These are phyloP conservation scores for Zymoseptoria tritici DNA, from an alignment of 2,329 filamentous ascomycete genomes.

Conservation along the genomic window DNA sequence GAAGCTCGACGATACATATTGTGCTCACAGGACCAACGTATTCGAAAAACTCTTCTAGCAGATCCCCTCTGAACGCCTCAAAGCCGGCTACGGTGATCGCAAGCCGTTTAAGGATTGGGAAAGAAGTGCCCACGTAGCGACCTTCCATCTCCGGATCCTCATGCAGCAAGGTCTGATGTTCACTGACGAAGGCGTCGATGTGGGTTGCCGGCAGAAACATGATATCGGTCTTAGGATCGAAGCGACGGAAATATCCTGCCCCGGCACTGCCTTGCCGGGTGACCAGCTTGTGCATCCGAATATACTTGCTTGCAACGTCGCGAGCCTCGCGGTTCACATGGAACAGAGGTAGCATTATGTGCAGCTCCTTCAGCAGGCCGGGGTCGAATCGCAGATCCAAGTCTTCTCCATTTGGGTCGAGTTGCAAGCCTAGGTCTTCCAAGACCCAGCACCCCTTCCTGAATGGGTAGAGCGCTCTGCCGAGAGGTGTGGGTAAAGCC, in stretches of 20 bases:
- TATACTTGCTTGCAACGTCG: neutral
- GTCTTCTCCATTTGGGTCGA: conserved; percentile 3
- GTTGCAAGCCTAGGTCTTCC: conserved; percentile 2
- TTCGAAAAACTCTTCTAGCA: neutral
- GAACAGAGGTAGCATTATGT: neutral
- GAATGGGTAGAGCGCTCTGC: neutral
- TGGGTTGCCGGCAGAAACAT: conserved; percentile 1
- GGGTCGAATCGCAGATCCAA: neutral
- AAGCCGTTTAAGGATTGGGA: neutral
- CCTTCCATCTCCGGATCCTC: neutral
- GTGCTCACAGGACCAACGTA: neutral
- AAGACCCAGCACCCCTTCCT: neutral
- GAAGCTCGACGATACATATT: neutral
- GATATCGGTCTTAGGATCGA: neutral
- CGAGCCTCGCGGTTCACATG: conserved; percentile 3
- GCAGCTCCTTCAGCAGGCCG: neutral
- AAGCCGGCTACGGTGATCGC: neutral
- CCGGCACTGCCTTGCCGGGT: neutral
- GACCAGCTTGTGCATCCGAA: neutral
- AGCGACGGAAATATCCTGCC: neutral
- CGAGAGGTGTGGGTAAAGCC: neutral
- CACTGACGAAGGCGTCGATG: neutral
- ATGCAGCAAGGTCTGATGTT: neutral
- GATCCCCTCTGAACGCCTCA: neutral
- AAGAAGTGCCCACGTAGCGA: neutral